phyloP scores from a whole-genome alignment of 441 rosid genomes.

The Metrosideros polymorpha region DNA sequence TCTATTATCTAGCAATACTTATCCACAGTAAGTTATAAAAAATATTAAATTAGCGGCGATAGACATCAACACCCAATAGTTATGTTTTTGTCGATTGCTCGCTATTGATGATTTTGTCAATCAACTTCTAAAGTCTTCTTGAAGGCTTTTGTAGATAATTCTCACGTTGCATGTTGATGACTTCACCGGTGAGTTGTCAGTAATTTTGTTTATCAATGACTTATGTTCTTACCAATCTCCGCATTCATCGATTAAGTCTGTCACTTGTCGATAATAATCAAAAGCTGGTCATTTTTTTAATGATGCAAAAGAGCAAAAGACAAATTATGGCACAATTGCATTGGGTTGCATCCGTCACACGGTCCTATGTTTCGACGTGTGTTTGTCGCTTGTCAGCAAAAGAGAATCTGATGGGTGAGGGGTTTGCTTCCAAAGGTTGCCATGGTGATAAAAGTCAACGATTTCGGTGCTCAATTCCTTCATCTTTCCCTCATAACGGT shows the following conservation, averaged over 20 bases:
- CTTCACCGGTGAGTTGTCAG: background rate
- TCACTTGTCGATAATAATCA: background rate
- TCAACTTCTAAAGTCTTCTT: background rate
- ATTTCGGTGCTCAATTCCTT: background rate
- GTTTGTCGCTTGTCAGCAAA: background rate
- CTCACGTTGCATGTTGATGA: background rate
- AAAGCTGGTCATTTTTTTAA: background rate
- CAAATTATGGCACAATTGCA: background rate
- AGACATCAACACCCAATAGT: background rate
- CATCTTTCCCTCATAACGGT: background rate
- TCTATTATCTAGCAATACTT: background rate
- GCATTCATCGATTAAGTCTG: background rate
- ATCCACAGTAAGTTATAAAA: background rate
- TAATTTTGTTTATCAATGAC: accelerated
- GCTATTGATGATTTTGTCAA: background rate
- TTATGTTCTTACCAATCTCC: too few relatives aligned
- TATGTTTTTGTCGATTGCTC: background rate
- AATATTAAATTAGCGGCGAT: too few relatives aligned
- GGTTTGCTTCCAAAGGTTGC: background rate
- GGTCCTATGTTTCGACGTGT: background rate
- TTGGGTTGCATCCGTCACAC: background rate
- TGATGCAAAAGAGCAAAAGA: background rate
- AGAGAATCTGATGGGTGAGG: background rate
- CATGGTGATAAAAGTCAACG: background rate
- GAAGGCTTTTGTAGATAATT: background rate